Evolutionary conservation across 345 rosid species (phyloP).

Genomic region (Geranium brycei): DNA sequence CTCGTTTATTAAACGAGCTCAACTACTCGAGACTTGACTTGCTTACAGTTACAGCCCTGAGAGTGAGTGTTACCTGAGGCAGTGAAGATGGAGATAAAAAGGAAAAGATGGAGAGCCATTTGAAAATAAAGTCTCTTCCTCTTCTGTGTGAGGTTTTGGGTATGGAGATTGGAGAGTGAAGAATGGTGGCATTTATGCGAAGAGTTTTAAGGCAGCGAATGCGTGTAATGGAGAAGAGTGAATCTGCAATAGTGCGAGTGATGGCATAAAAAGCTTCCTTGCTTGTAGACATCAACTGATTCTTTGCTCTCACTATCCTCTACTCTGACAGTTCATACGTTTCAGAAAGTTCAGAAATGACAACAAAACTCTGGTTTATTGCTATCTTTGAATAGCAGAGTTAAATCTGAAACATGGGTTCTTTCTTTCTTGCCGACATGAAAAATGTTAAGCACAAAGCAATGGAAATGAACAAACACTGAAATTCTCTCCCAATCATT

Average conservation of each 20-base stretch:
- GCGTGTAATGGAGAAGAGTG: neutral
- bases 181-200: neutral
- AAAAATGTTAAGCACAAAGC: neutral
- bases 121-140: too few species aligned
- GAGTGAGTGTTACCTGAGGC: neutral
- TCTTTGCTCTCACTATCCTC: too few species aligned
- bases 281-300: neutral
- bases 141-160: too few species aligned
- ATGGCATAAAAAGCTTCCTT: neutral
- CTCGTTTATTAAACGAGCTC: too few species aligned
- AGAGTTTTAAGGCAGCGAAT: neutral
- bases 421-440: neutral
- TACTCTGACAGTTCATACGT: too few species aligned
- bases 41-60: too few species aligned
- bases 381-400: neutral
- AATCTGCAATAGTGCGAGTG: neutral
- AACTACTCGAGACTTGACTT: too few species aligned
- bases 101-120: too few species aligned
- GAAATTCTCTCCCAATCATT: neutral
- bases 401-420: neutral
- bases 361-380: neutral
- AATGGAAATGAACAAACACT: neutral
- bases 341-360: too few species aligned
- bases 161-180: too few species aligned
- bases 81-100: neutral